Base-by-base conservation (phyloP, 192 early-diverging fungal species). In the Geranomyces michiganensis region DNA sequence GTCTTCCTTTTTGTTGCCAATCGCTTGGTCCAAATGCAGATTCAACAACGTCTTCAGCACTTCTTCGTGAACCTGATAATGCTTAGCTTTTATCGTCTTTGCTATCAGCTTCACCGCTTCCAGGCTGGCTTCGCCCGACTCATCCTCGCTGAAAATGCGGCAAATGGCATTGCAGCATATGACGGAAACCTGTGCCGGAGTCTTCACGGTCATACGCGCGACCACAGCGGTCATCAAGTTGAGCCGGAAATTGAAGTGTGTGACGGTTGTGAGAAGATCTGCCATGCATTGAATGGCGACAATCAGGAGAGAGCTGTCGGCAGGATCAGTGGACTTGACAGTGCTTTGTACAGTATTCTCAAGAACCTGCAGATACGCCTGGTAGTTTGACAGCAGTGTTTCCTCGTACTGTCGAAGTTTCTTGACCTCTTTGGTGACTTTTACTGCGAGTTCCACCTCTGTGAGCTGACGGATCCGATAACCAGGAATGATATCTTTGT, bases 191-290 rank as follows among this genome's bases (percentile, higher is more conserved):
- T 90, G 78, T 55, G 76, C 82, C 70, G 68, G 90, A 77, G 68
- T 86, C 81, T 60, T 81, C 45, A 56, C 71, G 67, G 84, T 90
- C 86, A 95, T 92, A 55, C 90, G 88, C 19, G 85, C 81, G 8
- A 97, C 88, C 30, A 97, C 75, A 0, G 91, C 87, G 2, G 89
- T 91, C 82, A 99, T 85, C 33, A 99, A 74, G 70, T 99, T 94
- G 48, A 90, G 76, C 49, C 96, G 89, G 75, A 94, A 99, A 83
- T 99, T 99, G 82, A 99, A 99, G 76, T 97, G 96, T 19, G 97
- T 89, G 15, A 91, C 85, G 19, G 86, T 82, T 8, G 81, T 91
- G 56, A 96, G 79, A 5, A 99, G 84, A 51, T 92, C 88, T 45
- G 92, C 90, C 81, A 97, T 77, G 71, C 93, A 95, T 26, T 90